These are phyloP conservation scores for Cyberlindnera euphorbiiphila DNA, from an alignment of 805 yeast species.

Conservation along the genomic window DNA sequence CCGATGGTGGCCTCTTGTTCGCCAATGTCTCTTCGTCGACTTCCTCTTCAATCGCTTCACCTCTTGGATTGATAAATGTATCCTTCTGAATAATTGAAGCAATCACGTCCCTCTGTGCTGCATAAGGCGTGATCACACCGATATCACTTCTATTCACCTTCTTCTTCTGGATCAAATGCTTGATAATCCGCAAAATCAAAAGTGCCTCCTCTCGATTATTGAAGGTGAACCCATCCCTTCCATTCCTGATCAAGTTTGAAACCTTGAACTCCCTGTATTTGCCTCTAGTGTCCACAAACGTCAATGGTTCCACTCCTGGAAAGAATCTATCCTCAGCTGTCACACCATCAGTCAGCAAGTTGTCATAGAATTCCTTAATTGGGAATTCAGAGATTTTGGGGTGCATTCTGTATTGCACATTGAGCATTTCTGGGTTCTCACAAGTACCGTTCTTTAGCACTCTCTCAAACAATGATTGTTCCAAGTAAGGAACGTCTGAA, in stretches of 20 bases:
- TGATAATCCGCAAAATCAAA: slow-evolving; percentile 43
- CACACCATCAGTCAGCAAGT: slow-evolving; percentile 54
- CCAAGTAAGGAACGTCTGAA: slow-evolving; percentile 62
- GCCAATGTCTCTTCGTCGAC: slow-evolving; percentile 48
- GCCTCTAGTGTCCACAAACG: slow-evolving; percentile 56
- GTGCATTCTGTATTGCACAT: slow-evolving; percentile 68
- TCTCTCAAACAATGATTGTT: slow-evolving; percentile 66
- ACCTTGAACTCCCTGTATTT: slow-evolving; percentile 45
- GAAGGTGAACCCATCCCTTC: slow-evolving; percentile 54
- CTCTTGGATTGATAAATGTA: slow-evolving; percentile 51
- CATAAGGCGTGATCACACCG: slow-evolving; percentile 71
- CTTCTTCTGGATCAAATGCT: slow-evolving; percentile 50
- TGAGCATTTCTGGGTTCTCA: slow-evolving; percentile 59
- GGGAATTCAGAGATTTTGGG: slow-evolving; percentile 61
- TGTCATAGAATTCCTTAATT: slow-evolving; percentile 46
- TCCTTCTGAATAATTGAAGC: slow-evolving; percentile 48
- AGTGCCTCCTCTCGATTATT: slow-evolving; percentile 51
- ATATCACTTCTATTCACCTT: slow-evolving; percentile 46
- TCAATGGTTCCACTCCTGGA: slow-evolving; percentile 51
- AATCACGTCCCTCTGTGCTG: slow-evolving; percentile 66
- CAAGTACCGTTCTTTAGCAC: slow-evolving; percentile 59
- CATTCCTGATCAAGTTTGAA: slow-evolving; percentile 38
- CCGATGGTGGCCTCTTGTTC: slow-evolving; percentile 13
- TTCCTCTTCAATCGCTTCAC: slow-evolving; percentile 43
- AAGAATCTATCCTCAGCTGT: slow-evolving; percentile 45